phyloP scores from a whole-genome alignment of 192 early-diverging fungal genomes.

The Podila epicladia region DNA sequence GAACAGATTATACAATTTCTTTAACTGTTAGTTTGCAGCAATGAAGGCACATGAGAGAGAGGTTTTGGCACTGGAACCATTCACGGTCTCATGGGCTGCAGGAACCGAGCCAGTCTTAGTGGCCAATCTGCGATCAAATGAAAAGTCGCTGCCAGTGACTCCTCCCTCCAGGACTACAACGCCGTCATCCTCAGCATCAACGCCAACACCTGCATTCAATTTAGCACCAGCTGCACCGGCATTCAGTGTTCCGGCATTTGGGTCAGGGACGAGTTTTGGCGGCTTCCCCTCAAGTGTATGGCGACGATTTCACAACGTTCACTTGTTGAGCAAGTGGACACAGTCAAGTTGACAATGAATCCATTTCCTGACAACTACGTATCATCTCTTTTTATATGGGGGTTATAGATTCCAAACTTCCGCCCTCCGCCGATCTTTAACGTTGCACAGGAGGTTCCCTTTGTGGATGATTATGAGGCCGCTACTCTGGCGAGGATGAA shows the following conservation, averaged over 20 bases:
- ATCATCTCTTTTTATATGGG: neutral
- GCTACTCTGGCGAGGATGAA: constrained; percentile 57
- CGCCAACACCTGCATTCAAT: constrained; percentile 24
- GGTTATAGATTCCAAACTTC: constrained; percentile 20
- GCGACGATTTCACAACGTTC: neutral
- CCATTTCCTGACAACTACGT: too few species aligned
- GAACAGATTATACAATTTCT: neutral
- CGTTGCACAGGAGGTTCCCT: constrained; percentile 22
- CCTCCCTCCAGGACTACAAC: constrained; percentile 7
- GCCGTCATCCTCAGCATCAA: constrained; percentile 4
- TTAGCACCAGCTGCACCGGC: constrained; percentile 12
- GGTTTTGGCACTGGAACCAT: constrained; percentile 30
- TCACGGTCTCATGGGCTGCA: constrained; percentile 58
- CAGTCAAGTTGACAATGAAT: too few species aligned
- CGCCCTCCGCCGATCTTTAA: constrained; percentile 14
- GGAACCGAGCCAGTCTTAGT: constrained; percentile 54
- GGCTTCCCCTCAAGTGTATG: neutral
- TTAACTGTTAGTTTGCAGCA: constrained; percentile 42
- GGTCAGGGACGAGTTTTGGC: constrained; percentile 10
- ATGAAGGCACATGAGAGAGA: constrained; percentile 50
- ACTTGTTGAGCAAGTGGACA: neutral
- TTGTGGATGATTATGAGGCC: constrained; percentile 56
- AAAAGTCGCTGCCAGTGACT: constrained; percentile 9
- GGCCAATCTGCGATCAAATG: constrained; percentile 33
- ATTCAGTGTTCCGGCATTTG: constrained; percentile 22